Evolutionary conservation across 441 rosid species (phyloP).

Genomic region (Sinapis alba): DNA sequence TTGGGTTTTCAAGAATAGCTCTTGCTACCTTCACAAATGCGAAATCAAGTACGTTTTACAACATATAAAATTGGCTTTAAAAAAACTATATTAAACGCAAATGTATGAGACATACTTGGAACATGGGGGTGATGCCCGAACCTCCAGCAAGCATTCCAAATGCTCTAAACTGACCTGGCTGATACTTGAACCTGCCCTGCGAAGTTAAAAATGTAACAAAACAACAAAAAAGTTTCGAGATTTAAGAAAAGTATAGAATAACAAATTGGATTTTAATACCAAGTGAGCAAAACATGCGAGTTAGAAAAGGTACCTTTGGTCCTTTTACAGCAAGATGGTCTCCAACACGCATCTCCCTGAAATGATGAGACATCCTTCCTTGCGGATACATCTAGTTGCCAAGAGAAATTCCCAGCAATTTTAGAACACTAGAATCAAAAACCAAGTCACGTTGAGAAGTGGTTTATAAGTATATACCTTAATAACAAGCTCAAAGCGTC

Average conservation of each 20-base stretch:
- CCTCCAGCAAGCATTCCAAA: conserved; percentile 97
- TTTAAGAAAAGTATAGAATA: background rate
- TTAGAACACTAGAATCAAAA: no score
- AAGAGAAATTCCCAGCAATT: no score
- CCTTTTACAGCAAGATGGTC: no score
- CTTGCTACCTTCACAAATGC: conserved; percentile 66
- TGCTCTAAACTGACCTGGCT: conserved; percentile 84
- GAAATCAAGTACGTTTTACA: background rate
- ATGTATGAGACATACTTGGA: conserved; percentile 56
- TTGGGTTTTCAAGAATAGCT: conserved; percentile 79
- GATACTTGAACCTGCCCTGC: no score
- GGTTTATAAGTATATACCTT: background rate
- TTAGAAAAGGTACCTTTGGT: no score
- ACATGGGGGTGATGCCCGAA: conserved; percentile 97
- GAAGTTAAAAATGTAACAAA: background rate
- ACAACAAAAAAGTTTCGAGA: conserved; percentile 3
- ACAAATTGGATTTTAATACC: background rate
- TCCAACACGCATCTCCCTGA: no score
- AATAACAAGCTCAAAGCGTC: no score
- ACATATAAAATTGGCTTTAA: background rate
- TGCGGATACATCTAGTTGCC: no score
- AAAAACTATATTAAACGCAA: background rate
- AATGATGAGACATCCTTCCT: no score
- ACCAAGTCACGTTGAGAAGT: no score
- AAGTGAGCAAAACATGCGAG: background rate